Base-by-base conservation (phyloP, 192 early-diverging fungal species). In the Cetraspora pellucida region DNA sequence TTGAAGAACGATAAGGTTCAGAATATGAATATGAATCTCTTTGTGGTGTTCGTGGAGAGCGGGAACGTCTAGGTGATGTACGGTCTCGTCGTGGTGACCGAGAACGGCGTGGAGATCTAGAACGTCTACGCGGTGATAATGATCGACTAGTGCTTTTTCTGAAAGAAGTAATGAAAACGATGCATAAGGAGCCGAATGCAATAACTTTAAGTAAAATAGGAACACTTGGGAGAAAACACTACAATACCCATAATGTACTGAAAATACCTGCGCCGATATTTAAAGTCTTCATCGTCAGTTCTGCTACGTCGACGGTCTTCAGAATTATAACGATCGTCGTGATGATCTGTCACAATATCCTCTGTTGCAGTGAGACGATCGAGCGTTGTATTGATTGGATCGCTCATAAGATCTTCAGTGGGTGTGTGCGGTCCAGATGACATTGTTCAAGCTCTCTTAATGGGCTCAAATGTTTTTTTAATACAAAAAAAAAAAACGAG, bases 361-460 rank as follows among this genome's bases (percentile, higher is more conserved):
- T 58, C 47, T 3, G 45, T 21, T 31, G 19, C 74, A 21, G 59
- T 55, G 19, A 76, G n/a, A 14, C 44, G 47, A 44, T 50, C 17
- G 13, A 58, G 46, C 17, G 61, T 76, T 1, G 21, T 25, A 46
- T 65, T 66, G 21, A 54, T 47, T 31, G 63, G 47, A 45, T 74
- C 72, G 16, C 25, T n/a, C 44, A 47, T 23, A n/a, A n/a, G n/a
- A 2, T 75, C 73, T 3, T 75, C 73, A 14, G 37, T 66, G n/a
- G 74, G 74, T 19, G 74, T 76, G 23, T 76, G 74, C 0, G 74
- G 74, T 14, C 74, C 74, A 5, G 74, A 16, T 11, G 74, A 76
- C 21, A 81, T 30, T 60, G 63, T 64, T 46, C n/a, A 27, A 21
- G 19, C 13, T n/a, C 50, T 54, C 19, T 54, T n/a, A 54, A 54